These are phyloP conservation scores for Pythium chondricola DNA, from an alignment of 352 stramenopile genomes.

Conservation along the genomic window DNA sequence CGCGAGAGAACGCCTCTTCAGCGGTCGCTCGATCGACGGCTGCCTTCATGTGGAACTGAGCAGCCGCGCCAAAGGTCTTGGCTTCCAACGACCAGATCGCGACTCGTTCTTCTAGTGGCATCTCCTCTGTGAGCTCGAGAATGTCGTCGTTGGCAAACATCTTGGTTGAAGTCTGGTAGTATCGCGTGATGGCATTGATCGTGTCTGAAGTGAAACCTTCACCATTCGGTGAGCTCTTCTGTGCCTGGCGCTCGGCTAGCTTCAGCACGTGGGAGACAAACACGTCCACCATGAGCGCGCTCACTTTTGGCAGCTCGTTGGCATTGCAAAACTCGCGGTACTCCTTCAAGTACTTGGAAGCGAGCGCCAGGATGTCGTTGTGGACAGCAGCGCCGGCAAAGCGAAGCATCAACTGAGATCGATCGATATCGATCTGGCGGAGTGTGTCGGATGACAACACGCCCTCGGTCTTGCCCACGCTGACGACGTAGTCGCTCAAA, in stretches of 20 bases:
- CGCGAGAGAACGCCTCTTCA: conserved; percentile 49
- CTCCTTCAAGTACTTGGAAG: conserved; percentile 69
- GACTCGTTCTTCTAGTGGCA: conserved; percentile 32
- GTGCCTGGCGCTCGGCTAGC: conserved; percentile 50
- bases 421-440: conserved; percentile 23
- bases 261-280: conserved; percentile 81
- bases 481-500: conserved; percentile 25
- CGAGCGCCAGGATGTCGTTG: conserved; percentile 62
- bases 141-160: conserved; percentile 84
- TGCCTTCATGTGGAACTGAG: conserved; percentile 53
- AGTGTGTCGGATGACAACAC: conserved; percentile 27
- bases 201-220: conserved; percentile 22
- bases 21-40: conserved; percentile 29
- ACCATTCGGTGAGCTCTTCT: conserved; percentile 20
- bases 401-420: conserved; percentile 48
- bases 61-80: conserved; percentile 53
- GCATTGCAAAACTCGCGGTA: conserved; percentile 70
- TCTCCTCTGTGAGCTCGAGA: conserved; percentile 51
- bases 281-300: conserved; percentile 69
- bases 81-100: conserved; percentile 60
- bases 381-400: conserved; percentile 60
- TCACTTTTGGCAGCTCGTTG: conserved; percentile 65
- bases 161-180: conserved; percentile 68
- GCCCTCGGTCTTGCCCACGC: conserved; percentile 21
- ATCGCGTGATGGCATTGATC: conserved; percentile 42